Base-by-base conservation (phyloP, 2,329 filamentous ascomycete genomes). In the Trichophyton equinum region DNA sequence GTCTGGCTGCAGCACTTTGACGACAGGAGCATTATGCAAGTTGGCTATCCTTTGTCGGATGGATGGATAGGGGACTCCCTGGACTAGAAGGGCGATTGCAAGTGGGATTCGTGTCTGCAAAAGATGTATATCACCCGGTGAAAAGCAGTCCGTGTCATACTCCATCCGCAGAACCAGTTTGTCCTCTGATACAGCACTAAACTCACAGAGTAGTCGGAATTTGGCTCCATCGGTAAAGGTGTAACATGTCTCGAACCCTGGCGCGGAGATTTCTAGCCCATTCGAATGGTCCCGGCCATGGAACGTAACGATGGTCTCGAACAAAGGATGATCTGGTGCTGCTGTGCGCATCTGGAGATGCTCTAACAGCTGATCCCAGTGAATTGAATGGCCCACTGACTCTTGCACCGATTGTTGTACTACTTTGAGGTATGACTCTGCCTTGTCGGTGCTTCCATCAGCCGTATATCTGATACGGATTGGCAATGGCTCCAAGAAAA, bases 401-500 rank as follows among this genome's bases (percentile, higher is more conserved):
- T 38, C 33, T 38, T 38, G 33, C 33, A 38, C 33, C 9, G 33
- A 38, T 38, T 38, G 33, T 13, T 38, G 33, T 38, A 38, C 33
- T 13, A 9, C 33, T 38, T 38, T 38, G 9, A 38, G 33, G 9
- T 38, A 38, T 38, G 33, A 13, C 11, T 38, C 33, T 13, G 33
- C 33, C 25, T 20, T 13, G 20, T 57, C 25, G 27, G 30, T 25
- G 20, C 44, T 9, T 20, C n/a, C 9, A 18, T 42, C 13, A 7
- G 18, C 22, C 7, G 33, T 8, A 15, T 13, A 25, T 42, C 20
- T 51, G 13, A 69, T 61, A 15, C 70, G 62, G 22, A 72, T 63
- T 0, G 70, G 70, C 0, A 72, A 60, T 7, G 70, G 69, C 56
- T 72, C 62, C 2, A 72, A 65, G 63, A 70, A 72, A 0, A 72